Evolutionary conservation across 2,329 filamentous ascomycete species (phyloP), one percentile per base, ranked within the genome.

Genomic region (Alternaria arborescens): DNA sequence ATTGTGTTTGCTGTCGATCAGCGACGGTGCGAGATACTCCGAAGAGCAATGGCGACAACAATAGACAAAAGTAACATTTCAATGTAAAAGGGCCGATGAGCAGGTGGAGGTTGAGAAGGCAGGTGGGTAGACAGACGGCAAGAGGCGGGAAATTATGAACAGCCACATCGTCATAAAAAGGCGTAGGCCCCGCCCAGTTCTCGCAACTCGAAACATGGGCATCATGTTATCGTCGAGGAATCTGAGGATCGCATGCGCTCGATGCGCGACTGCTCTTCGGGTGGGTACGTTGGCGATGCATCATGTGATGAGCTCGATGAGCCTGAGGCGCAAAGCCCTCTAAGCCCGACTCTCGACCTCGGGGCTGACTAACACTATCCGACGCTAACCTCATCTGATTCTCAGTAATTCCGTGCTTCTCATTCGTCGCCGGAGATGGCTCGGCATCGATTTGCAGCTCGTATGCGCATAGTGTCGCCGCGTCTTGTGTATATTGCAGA

Each of bases 391-490:
- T 3, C 8, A 47, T 63, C 3, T 41, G 43, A 24, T 51, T 24
- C 22, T 40, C 34, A 55, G 62, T 67, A 67, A 67, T 67, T 58
- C 46, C 34, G 18, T 10, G 26, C 41, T 10, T 51, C 22, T 55
- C 52, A 58, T 65, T 65, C 57, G 65, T 36, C 41, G 32, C 41
- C 62, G 65, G 65, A 34, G 34, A 53, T 53, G 42, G 41, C 52
- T 60, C 55, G 60, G 61, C 48, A 16, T 42, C 54, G 46, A 55
- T 51, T 51, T 53, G 61, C 53, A 55, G 8, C 40, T 30, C 28
- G 42, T 34, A 34, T 34, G 22, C 57, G 36, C 55, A 46, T 46
- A 51, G 38, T 60, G 36, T 60, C 50, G 50, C 42, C 42, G 52
- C 55, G 28, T 14, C 26, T 16, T 24, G 38, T 55, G 30, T 30